A percentile compares a stretch with the other conserved stretches of the same genome.
These are phyloP conservation scores for Plicaturopsis crispa DNA, from an alignment of 768 basidiomycete genomes.

Conservation along the genomic window DNA sequence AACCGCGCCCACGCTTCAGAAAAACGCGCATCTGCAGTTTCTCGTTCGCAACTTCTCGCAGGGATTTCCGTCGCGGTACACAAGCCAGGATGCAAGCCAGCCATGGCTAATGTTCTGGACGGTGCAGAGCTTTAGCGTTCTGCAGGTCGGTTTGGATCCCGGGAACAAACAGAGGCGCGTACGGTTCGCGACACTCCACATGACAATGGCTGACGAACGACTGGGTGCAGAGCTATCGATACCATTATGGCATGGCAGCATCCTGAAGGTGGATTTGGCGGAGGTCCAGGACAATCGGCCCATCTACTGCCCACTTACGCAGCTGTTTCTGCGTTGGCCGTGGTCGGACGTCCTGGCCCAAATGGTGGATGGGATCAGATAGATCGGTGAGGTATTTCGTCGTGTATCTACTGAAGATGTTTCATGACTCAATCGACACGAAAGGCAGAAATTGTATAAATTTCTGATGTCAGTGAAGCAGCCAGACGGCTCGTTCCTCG, in stretches of 20 bases:
- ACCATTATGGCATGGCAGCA: constrained; percentile 81
- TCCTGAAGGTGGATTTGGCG: constrained; percentile 84
- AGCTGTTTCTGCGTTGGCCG: constrained; percentile 74
- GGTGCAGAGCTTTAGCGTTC: constrained; percentile 70
- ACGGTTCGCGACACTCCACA: not conserved
- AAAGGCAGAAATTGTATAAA: constrained; percentile 67
- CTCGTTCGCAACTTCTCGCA: constrained; percentile 66
- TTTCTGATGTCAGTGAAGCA: constrained; percentile 93
- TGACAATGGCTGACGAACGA: not conserved
- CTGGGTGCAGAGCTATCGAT: constrained; percentile 53
- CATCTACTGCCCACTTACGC: constrained; percentile 92
- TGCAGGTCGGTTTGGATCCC: constrained; percentile 77
- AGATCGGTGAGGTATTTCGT: constrained; percentile 46
- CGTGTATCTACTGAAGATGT: not conserved
- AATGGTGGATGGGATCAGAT: constrained; percentile 84
- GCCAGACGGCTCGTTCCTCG: constrained; percentile 88
- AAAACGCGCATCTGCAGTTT: constrained; percentile 66
- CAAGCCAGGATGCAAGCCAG: constrained; percentile 86
- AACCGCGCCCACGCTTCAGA: constrained; percentile 38
- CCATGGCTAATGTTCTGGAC: constrained; percentile 97
- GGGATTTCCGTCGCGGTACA: constrained; percentile 74
- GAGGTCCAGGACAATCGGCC: constrained; percentile 82
- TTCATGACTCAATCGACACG: not conserved
- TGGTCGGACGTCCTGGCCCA: constrained; percentile 66
- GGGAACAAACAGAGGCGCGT: constrained; percentile 67